Conservation (phyloP, 805 yeast species). For the Saccharomycopsis javanensis region DNA sequence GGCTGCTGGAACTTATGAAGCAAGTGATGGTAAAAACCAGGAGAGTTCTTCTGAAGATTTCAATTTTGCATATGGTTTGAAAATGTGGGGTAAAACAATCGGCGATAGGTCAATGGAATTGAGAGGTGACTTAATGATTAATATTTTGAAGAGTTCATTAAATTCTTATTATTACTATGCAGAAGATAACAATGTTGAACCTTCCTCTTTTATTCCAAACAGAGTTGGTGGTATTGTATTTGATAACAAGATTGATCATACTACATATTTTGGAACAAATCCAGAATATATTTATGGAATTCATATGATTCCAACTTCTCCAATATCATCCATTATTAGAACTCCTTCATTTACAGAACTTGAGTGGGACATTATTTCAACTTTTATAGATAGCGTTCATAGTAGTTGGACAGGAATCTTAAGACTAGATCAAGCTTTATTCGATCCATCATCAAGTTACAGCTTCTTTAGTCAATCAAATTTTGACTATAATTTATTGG, state of each 20-base stretch:
- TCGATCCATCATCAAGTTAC: slow-evolving; percentile 35
- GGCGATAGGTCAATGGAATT: slow-evolving; percentile 45
- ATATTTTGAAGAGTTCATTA: slow-evolving; percentile 45
- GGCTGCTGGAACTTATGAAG: slow-evolving; percentile 57
- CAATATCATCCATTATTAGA: slow-evolving; percentile 52
- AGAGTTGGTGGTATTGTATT: slow-evolving; percentile 60
- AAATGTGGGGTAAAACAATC: slow-evolving; percentile 53
- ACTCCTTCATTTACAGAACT: slow-evolving; percentile 42
- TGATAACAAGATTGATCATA: slow-evolving; percentile 62
- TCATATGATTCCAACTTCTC: slow-evolving; percentile 70
- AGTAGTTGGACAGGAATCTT: slow-evolving; percentile 23
- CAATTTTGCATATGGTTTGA: slow-evolving; percentile 57
- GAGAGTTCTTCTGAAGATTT: slow-evolving; percentile 66
- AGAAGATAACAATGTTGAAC: slow-evolving; percentile 46
- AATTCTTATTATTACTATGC: slow-evolving; percentile 38
- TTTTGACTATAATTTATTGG: slow-evolving; percentile 36
- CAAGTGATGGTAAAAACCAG: slow-evolving; percentile 61
- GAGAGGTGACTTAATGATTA: slow-evolving; percentile 48
- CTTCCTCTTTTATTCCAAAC: slow-evolving; percentile 41
- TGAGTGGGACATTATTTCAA: slow-evolving; percentile 39
- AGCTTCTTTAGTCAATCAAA: slow-evolving; percentile 30
- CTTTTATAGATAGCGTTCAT: neutral
- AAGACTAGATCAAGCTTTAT: slow-evolving; percentile 35
- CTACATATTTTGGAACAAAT: slow-evolving; percentile 57
- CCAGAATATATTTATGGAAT: slow-evolving; percentile 65